These are phyloP conservation scores for Cryptococcus sp. DNA, from an alignment of 1,284 basidiomycete genomes.

Conservation along the genomic window DNA sequence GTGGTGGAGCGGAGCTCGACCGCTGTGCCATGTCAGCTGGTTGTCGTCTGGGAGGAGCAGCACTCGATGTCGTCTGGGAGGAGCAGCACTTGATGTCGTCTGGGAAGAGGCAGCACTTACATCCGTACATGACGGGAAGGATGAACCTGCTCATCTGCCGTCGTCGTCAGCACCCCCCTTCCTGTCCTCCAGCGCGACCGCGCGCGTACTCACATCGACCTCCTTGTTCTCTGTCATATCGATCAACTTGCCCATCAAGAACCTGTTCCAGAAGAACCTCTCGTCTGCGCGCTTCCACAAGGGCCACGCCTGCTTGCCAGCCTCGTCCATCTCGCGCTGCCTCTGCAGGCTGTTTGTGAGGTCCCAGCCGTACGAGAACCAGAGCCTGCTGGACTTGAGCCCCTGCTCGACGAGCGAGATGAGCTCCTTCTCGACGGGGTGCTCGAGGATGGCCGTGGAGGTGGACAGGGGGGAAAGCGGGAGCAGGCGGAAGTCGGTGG, in stretches of 20 bases:
- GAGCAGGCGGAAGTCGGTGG: constrained; percentile 87
- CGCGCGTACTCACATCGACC: constrained; percentile 41
- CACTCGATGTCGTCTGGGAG: constrained; percentile 36
- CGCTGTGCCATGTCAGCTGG: constrained; percentile 54
- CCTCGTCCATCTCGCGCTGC: constrained; percentile 63
- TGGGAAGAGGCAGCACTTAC: constrained; percentile 53
- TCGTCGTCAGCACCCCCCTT: constrained; percentile 5
- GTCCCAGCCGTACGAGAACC: constrained; percentile 91
- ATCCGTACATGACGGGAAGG: constrained; percentile 86
- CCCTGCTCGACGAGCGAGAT: constrained; percentile 83
- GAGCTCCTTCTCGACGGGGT: constrained; percentile 84
- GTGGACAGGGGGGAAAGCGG: constrained; percentile 68
- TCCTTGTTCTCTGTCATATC: constrained; percentile 44
- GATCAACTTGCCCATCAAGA: constrained; percentile 50
- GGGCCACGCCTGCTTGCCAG: constrained; percentile 55
- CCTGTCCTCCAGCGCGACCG: neutral
- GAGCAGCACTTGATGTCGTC: constrained; percentile 35
- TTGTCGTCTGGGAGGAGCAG: neutral
- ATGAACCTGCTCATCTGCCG: constrained; percentile 79
- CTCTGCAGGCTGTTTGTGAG: constrained; percentile 83
- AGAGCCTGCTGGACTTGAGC: constrained; percentile 71
- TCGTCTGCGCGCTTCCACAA: constrained; percentile 69
- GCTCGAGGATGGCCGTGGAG: constrained; percentile 58
- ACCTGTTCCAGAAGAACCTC: constrained; percentile 98
- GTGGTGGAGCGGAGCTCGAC: constrained; percentile 78